Evolutionary conservation across 208 protist species (phyloP).

Genomic region (Wallacemonas sp.): DNA sequence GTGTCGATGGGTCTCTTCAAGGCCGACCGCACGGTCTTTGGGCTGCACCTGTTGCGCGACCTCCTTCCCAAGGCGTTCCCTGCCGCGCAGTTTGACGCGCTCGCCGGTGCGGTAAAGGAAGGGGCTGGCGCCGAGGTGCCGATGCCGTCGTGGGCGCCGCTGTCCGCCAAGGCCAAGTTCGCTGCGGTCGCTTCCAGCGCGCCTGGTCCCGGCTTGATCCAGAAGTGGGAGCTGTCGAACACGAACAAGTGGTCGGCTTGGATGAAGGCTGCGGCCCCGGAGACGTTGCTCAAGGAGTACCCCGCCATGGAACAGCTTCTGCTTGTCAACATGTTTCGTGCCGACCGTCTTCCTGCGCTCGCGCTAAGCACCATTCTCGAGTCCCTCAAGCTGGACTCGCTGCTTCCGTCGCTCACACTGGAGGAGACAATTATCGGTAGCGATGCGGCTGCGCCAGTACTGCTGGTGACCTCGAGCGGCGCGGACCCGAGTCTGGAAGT

Average conservation of each 20-base stretch:
- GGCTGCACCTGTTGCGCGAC: constrained; percentile 91
- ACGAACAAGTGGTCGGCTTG: constrained; percentile 70
- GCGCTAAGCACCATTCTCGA: constrained; percentile 59
- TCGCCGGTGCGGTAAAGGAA: constrained; percentile 65
- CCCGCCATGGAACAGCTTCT: constrained; percentile 93
- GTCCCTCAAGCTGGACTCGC: constrained; percentile 60
- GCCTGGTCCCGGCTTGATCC: constrained; percentile 23
- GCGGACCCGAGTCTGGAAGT: constrained; percentile 95
- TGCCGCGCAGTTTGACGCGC: constrained; percentile 79
- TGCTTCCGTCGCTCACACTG: constrained; percentile 68
- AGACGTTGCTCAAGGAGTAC: constrained; percentile 57
- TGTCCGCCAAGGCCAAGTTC: constrained; percentile 53
- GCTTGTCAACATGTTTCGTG: constrained; percentile 93
- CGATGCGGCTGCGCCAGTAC: constrained; percentile 66
- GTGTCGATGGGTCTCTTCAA: constrained; percentile 85
- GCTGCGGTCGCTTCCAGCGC: constrained; percentile 40
- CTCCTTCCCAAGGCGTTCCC: constrained; percentile 82
- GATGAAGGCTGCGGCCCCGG: constrained; percentile 59
- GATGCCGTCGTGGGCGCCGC: constrained; percentile 63
- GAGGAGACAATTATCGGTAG: constrained; percentile 58
- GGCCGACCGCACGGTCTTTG: constrained; percentile 93
- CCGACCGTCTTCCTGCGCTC: constrained; percentile 93
- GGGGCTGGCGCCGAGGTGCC: constrained; percentile 18
- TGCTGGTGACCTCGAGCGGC: constrained; percentile 93
- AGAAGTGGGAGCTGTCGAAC: constrained; percentile 61